These are phyloP conservation scores for Zopfia rhizophila DNA, from an alignment of 2,329 filamentous ascomycete species.

Conservation along the genomic window DNA sequence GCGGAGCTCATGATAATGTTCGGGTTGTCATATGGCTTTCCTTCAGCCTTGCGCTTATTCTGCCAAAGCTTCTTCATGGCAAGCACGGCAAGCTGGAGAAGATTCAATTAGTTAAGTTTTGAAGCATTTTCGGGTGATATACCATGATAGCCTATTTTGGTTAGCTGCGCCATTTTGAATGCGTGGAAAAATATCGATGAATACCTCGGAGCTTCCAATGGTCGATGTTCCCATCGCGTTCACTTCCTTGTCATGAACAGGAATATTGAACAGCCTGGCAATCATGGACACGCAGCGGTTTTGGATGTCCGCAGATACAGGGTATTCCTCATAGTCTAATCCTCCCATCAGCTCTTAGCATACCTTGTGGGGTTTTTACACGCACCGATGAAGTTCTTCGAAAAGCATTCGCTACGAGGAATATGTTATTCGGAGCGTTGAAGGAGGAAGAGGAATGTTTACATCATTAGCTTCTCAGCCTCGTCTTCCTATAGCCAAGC, in stretches of 20 bases:
- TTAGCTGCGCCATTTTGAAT: slow-evolving; percentile 4
- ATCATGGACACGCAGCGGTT: slow-evolving; percentile 77
- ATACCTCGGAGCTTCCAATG: slow-evolving; percentile 88
- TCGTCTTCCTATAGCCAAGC: slow-evolving; percentile 79
- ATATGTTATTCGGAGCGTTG: slow-evolving; percentile 12
- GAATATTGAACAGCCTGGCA: slow-evolving; percentile 82
- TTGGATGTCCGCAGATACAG: slow-evolving; percentile 68
- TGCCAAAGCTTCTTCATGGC: slow-evolving; percentile 98
- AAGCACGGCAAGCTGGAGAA: slow-evolving; percentile 70
- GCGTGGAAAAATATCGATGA: slow-evolving; percentile 67
- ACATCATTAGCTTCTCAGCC: slow-evolving; percentile 91
- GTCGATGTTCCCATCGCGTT: slow-evolving; percentile 87
- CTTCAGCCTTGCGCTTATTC: slow-evolving; percentile 83
- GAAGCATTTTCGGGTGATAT: neutral
- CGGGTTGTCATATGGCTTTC: slow-evolving; percentile 81
- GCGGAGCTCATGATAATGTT: slow-evolving; percentile 97
- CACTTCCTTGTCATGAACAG: slow-evolving; percentile 63
- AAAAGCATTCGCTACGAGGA: slow-evolving; percentile 73
- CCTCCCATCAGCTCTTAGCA: neutral
- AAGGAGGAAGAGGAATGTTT: slow-evolving; percentile 68
- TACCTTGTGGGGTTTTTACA: slow-evolving; percentile 20
- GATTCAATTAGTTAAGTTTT: too few species aligned
- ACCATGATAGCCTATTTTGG: slow-evolving; percentile 9
- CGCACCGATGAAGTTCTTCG: slow-evolving; percentile 81
- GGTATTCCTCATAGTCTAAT: slow-evolving; percentile 60